Evolutionary conservation across 2,329 filamentous ascomycete species (phyloP).

Genomic region (Tolypocladium tundrense): DNA sequence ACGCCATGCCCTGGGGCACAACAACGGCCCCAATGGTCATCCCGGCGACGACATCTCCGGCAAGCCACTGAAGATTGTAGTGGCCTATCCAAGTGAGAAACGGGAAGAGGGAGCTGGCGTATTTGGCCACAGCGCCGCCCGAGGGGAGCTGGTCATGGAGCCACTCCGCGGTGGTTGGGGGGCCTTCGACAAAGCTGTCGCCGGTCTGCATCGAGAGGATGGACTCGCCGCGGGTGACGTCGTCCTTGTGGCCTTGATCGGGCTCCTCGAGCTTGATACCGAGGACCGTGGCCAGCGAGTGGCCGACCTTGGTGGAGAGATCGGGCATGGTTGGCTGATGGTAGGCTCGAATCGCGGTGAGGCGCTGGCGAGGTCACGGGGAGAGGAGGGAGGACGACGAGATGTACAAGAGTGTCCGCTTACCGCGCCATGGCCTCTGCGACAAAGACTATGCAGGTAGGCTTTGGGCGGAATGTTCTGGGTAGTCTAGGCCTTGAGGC

Average conservation of each 20-base stretch:
- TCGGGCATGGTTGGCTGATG: slow-evolving; percentile 20
- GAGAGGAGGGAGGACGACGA: neutral
- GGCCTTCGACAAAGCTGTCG: slow-evolving; percentile 73
- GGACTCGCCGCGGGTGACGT: slow-evolving; percentile 68
- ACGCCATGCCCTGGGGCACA: slow-evolving; percentile 96
- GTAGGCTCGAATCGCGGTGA: neutral
- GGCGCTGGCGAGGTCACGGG: too few relatives aligned
- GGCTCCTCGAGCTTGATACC: slow-evolving; percentile 68
- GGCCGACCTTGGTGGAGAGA: slow-evolving; percentile 51
- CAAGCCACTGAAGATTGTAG: slow-evolving; percentile 85
- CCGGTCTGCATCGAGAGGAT: slow-evolving; percentile 62
- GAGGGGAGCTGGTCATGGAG: slow-evolving; percentile 54
- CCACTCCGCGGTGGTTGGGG: slow-evolving; percentile 68
- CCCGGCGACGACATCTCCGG: slow-evolving; percentile 79
- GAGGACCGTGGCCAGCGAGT: slow-evolving; percentile 64
- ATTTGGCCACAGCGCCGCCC: slow-evolving; percentile 41
- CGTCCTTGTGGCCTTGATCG: slow-evolving; percentile 36
- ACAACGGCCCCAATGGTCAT: slow-evolving; percentile 55
- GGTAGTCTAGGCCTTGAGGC: neutral
- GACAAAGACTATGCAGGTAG: neutral
- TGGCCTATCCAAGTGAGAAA: slow-evolving; percentile 80
- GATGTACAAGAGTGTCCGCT: neutral
- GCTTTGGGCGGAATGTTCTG: neutral
- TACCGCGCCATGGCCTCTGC: neutral
- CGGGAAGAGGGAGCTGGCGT: slow-evolving; percentile 68